These are phyloP conservation scores for Nakazawaea anatomiae DNA, from an alignment of 805 yeast genomes.

Conservation along the genomic window DNA sequence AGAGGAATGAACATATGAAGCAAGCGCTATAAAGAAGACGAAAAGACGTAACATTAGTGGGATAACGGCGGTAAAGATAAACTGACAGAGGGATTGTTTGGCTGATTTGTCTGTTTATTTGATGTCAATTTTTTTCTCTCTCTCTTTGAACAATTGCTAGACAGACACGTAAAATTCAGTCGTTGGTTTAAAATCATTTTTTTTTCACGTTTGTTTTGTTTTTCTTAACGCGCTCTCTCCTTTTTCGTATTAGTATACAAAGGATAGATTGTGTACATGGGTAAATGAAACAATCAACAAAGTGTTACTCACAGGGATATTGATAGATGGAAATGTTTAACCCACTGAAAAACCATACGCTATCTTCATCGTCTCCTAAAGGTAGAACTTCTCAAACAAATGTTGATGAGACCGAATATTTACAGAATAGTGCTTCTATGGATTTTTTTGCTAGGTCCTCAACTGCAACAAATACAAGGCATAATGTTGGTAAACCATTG, in stretches of 20 bases:
- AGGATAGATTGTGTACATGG: not conserved
- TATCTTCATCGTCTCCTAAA: too few relatives aligned
- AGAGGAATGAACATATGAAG: constrained; percentile 33
- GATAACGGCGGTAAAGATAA: too few relatives aligned
- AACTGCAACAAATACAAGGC: not conserved
- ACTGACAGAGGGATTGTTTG: too few relatives aligned
- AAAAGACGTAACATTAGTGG: not conserved
- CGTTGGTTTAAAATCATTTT: not conserved
- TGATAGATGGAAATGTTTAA: too few relatives aligned
- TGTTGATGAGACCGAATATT: not conserved
- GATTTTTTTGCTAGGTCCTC: not conserved
- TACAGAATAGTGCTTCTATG: not conserved
- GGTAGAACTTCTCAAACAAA: not conserved
- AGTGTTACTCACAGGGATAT: too few relatives aligned
- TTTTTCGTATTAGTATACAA: not conserved
- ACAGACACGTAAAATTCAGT: not conserved
- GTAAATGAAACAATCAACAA: not conserved
- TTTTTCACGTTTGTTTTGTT: not conserved
- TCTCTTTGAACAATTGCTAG: not conserved
- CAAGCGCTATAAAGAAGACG: not conserved
- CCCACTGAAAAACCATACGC: too few relatives aligned
- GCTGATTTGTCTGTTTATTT: too few relatives aligned
- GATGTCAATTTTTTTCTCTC: too few relatives aligned
- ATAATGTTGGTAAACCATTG: constrained; percentile 7
- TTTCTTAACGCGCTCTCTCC: not conserved